Percentiles rank a stretch among this genome's conserved stretches.
Evolutionary conservation across 2,329 filamentous ascomycete genomes (phyloP).

Genomic region (Fusarium sambucinum): DNA sequence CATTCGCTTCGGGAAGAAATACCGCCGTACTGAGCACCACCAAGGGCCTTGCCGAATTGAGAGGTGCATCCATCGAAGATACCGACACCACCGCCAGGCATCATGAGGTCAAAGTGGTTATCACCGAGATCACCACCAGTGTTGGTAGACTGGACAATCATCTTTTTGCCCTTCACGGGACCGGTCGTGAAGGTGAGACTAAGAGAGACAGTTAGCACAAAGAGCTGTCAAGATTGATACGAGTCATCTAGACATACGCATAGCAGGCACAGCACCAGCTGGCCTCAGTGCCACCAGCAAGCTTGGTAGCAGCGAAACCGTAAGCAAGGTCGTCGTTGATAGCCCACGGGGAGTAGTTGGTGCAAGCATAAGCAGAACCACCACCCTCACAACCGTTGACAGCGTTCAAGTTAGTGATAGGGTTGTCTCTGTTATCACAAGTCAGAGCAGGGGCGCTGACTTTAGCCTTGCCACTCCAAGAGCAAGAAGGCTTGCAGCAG

Average conservation of each 20-base stretch:
- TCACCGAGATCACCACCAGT: constrained; percentile 67
- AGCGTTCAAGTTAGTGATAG: constrained; percentile 62
- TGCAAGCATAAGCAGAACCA: constrained; percentile 71
- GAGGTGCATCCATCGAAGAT: constrained; percentile 65
- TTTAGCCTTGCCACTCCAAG: constrained; percentile 68
- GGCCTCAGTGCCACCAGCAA: constrained; percentile 66
- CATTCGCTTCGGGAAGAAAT: constrained; percentile 64
- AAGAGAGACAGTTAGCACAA: constrained; percentile 7
- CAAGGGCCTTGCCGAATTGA: constrained; percentile 58
- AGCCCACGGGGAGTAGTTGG: constrained; percentile 71
- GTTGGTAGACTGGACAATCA: constrained; percentile 74
- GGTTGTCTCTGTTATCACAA: constrained; percentile 67
- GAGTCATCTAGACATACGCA: constrained; percentile 52
- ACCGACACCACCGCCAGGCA: constrained; percentile 68
- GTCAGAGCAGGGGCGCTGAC: constrained; percentile 64
- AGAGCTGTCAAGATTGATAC: no score
- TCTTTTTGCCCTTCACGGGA: constrained; percentile 68
- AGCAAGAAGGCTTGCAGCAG: constrained; percentile 78
- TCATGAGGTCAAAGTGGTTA: constrained; percentile 71
- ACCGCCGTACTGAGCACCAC: constrained; percentile 70
- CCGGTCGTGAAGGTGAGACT: constrained; percentile 64
- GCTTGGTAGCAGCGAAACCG: constrained; percentile 72
- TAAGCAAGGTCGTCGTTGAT: constrained; percentile 70
- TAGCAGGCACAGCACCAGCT: constrained; percentile 77
- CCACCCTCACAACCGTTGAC: constrained; percentile 69